Percentiles rank a stretch among this genome's conserved stretches.
Evolutionary conservation across 2,329 filamentous ascomycete species (phyloP).

Genomic region (Periglandula ipomoeae): DNA sequence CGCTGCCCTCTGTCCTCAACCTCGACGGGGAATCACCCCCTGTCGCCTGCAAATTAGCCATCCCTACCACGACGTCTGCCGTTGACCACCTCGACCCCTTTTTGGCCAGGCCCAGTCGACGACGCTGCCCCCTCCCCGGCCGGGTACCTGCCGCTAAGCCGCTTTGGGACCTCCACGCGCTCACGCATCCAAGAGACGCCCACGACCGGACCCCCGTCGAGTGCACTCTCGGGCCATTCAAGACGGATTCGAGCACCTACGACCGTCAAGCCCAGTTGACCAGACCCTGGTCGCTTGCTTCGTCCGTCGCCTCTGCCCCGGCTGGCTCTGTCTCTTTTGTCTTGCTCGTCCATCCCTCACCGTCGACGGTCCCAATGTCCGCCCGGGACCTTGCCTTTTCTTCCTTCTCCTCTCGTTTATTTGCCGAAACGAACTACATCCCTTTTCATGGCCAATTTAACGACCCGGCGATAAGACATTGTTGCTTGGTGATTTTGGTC

Average conservation of each 20-base stretch:
- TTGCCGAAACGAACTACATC: conserved; percentile 7
- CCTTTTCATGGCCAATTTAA: conserved; percentile 13
- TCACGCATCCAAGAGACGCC: neutral
- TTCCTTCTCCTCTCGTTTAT: conserved; percentile 5
- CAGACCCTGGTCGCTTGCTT: neutral
- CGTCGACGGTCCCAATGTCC: conserved; percentile 6
- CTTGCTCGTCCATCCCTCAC: conserved; percentile 2
- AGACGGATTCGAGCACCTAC: neutral
- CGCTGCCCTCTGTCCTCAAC: neutral
- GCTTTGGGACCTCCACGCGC: conserved; percentile 2
- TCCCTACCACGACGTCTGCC: neutral
- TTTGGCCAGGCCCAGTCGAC: neutral
- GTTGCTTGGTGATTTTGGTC: conserved; percentile 9
- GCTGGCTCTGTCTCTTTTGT: neutral
- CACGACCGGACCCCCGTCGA: neutral
- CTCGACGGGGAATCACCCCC: neutral
- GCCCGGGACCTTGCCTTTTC: neutral
- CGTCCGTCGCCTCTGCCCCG: neutral
- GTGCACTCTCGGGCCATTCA: too few relatives aligned
- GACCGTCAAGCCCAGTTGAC: neutral
- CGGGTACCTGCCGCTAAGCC: conserved; percentile 8
- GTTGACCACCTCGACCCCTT: neutral
- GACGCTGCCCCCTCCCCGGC: neutral
- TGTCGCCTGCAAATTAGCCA: conserved; percentile 2
- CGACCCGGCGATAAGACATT: conserved; percentile 11